phyloP scores from a whole-genome alignment of 2,329 filamentous ascomycete genomes.

The Pseudogymnoascus sp. region DNA sequence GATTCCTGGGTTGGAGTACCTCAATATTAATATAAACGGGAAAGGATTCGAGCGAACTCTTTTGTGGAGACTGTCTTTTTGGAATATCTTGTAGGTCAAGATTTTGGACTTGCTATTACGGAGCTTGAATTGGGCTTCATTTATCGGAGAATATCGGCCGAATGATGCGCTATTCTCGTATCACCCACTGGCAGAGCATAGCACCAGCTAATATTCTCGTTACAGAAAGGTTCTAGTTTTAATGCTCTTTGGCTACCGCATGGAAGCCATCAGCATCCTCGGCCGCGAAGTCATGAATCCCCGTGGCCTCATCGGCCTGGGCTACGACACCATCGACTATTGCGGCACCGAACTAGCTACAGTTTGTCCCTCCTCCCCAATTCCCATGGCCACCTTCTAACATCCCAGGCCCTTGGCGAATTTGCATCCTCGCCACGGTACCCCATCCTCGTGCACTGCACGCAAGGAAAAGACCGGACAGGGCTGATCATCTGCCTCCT shows the following conservation, averaged over 20 bases:
- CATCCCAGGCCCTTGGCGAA: constrained; percentile 37
- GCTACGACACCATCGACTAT: constrained; percentile 58
- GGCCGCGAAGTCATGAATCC: constrained; percentile 62
- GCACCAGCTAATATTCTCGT: background rate
- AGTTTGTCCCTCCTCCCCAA: constrained; percentile 22
- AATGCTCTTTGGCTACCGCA: constrained; percentile 57
- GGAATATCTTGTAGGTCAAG: constrained; percentile 47
- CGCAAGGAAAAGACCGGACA: constrained; percentile 80
- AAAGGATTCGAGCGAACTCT: constrained; percentile 58
- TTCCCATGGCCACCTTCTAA: background rate
- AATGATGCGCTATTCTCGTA: background rate
- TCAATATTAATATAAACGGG: constrained; percentile 66
- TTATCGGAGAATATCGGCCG: background rate
- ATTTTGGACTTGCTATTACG: background rate
- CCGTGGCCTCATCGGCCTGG: constrained; percentile 63
- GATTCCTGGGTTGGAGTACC: constrained; percentile 56
- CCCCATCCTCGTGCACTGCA: constrained; percentile 71
- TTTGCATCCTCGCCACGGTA: constrained; percentile 41
- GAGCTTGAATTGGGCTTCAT: background rate
- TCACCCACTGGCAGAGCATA: background rate
- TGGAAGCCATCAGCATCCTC: constrained; percentile 61
- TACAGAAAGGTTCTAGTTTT: constrained; percentile 51
- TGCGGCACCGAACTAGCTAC: constrained; percentile 53
- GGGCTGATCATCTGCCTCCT: constrained; percentile 63
- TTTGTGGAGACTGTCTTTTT: constrained; percentile 59